Conservation (phyloP, 1,139 yeast species). For the Eremothecium sinecaudum region DNA sequence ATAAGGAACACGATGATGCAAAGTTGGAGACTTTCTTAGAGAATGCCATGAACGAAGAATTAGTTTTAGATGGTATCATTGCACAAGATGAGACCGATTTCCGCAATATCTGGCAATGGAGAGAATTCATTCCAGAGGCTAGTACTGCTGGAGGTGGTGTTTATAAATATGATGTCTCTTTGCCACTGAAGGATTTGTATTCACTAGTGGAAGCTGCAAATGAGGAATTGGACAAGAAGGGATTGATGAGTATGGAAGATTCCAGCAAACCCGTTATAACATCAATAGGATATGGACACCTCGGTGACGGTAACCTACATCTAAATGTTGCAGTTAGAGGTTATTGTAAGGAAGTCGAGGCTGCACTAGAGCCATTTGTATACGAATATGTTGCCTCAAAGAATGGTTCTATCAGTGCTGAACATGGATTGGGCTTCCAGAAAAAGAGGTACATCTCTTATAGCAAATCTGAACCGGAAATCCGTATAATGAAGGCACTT, state of each 20-base stretch:
- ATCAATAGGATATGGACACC: conserved; percentile 87
- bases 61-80: conserved; percentile 83
- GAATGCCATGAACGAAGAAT: conserved; percentile 70
- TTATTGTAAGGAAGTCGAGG: conserved; percentile 65
- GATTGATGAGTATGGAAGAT: conserved; percentile 43
- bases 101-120: conserved; percentile 82
- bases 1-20: conserved; percentile 73
- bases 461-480: conserved; percentile 61
- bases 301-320: conserved; percentile 91
- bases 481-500: conserved; percentile 59
- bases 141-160: conserved; percentile 83
- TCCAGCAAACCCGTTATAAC: conserved; percentile 71
- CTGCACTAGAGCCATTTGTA: conserved; percentile 76
- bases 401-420: conserved; percentile 84
- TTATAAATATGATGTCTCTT: conserved; percentile 85
- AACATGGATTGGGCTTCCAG: conserved; percentile 91
- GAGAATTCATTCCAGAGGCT: conserved; percentile 90
- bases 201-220: conserved; percentile 68
- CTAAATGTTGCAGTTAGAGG: conserved; percentile 77
- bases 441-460: conserved; percentile 79
- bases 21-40: conserved; percentile 76
- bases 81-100: conserved; percentile 92
- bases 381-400: conserved; percentile 75
- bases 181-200: conserved; percentile 72
- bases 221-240: conserved; percentile 44